A percentile compares a stretch with the other conserved stretches of the same genome.
Conservation (phyloP, 495 filamentous ascomycete species). For the Penicillium riverlandense region DNA sequence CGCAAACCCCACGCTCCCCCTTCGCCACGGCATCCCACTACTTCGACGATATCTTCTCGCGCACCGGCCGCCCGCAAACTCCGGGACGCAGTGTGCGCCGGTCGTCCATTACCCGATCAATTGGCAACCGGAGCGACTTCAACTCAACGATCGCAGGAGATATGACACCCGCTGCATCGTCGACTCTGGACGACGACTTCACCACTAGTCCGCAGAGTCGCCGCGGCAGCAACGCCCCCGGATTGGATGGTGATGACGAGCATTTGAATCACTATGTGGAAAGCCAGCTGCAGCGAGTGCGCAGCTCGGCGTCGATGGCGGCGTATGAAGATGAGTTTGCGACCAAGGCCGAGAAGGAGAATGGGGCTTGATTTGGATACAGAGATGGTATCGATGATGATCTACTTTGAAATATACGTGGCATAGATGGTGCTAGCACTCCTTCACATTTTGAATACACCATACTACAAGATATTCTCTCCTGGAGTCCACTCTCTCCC, state of each 20-base stretch:
- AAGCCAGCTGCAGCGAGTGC: constrained; percentile 59
- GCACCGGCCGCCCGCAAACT: constrained; percentile 28
- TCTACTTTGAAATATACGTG: too few relatives aligned
- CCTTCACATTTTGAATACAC: too few relatives aligned
- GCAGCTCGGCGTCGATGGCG: constrained; percentile 43
- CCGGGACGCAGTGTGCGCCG: constrained; percentile 54
- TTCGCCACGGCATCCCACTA: constrained; percentile 78
- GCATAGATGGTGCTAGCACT: too few relatives aligned
- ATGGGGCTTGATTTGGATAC: too few relatives aligned
- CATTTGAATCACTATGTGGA: constrained; percentile 66
- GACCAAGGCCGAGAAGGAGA: constrained; percentile 33
- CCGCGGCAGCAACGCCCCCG: constrained; percentile 16
- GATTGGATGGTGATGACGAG: constrained; percentile 44
- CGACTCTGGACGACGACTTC: constrained; percentile 22
- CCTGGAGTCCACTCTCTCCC: too few relatives aligned
- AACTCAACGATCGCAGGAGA: constrained; percentile 34
- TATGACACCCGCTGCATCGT: constrained; percentile 16
- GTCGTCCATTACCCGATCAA: constrained; percentile 78
- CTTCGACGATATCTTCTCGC: constrained; percentile 85
- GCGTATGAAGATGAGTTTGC: constrained; percentile 57
- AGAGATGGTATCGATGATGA: too few relatives aligned
- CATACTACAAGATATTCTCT: too few relatives aligned
- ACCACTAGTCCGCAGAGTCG: constrained; percentile 15
- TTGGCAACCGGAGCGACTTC: constrained; percentile 80
- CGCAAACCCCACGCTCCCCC: constrained; percentile 86